phyloP scores from a whole-genome alignment of 2,329 filamentous ascomycete species.

The Juglanconis sp. region DNA sequence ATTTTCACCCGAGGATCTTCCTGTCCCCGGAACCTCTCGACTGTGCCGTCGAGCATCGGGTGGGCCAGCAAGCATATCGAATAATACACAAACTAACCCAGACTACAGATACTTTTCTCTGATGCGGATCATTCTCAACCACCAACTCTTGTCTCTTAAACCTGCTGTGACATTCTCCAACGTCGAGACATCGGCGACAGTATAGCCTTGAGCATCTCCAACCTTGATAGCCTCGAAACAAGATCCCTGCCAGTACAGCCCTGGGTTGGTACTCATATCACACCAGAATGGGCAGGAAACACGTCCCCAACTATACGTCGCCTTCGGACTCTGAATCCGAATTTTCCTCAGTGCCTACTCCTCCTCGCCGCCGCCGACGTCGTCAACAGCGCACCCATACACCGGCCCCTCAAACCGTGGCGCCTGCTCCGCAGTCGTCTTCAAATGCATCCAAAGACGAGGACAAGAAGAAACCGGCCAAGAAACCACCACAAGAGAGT shows the following conservation, averaged over 20 bases:
- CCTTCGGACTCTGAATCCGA: conserved; percentile 16
- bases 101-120: background rate
- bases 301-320: background rate
- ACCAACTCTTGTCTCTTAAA: too few species aligned
- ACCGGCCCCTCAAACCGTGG: background rate
- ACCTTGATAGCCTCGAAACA: too few species aligned
- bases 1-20: background rate
- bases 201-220: too few species aligned
- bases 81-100: background rate
- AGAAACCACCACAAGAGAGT: conserved; percentile 59
- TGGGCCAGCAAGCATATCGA: background rate
- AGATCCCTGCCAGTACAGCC: too few species aligned
- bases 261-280: background rate
- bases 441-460: conserved; percentile 31
- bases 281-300: conserved; percentile 7
- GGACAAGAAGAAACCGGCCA: conserved; percentile 52
- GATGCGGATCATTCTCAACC: too few species aligned
- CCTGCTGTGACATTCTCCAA: too few species aligned
- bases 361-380: conserved; percentile 1
- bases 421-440: conserved; percentile 1
- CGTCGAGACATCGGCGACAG: too few species aligned
- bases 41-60: background rate
- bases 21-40: background rate
- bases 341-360: background rate
- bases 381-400: conserved; percentile 3